Evolutionary conservation across 2,329 filamentous ascomycete species (phyloP), one percentile per base, ranked within the genome.

Genomic region (Ophiocordyceps unilateralis): DNA sequence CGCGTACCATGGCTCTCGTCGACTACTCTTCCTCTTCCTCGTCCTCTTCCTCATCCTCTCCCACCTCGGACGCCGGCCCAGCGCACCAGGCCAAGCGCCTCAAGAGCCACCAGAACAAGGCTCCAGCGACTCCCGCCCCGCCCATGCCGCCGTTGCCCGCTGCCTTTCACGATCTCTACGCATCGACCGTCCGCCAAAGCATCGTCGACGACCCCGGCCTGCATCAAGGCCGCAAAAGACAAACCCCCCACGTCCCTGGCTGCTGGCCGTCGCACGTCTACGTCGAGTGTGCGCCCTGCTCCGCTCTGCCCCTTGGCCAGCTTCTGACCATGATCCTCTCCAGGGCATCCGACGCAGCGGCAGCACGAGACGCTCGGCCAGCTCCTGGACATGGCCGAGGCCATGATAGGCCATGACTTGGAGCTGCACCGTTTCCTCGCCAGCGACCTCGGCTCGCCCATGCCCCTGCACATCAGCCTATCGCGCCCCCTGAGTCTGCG

Each of bases 261-360:
- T 85, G 87, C 59, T 98, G 91, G 91, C 86, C 89, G 1, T 86
- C 80, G 28, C 89, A 96, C 61, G 58, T 96, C 39, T 96, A 93
- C 59, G 68, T 94, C 44, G 89, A 96, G 65, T 98, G 91, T 93
- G 69, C 63, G 78, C 66, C 30, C 43, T 28, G 12, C n/a, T 26
- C n/a, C 22, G 14, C 28, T 20, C 8, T n/a, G 15, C 8, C 6
- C 11, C 19, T 19, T 11, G 9, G 19, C 19, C 15, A 7, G 20
- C 15, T 23, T 17, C 26, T 41, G 19, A 34, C 28, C n/a, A n/a
- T n/a, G 26, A n/a, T 30, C 20, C 40, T 12, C 17, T 21, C 17
- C 19, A 78, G 74, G 74, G 76, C 67, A 70, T 56, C 76, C 77
- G 15, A 57, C 61, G 2, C 50, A 58, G 14, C 39, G 55, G 39